Conservation (phyloP, 257 asterid genomes). For the Verbascum thapsus region DNA sequence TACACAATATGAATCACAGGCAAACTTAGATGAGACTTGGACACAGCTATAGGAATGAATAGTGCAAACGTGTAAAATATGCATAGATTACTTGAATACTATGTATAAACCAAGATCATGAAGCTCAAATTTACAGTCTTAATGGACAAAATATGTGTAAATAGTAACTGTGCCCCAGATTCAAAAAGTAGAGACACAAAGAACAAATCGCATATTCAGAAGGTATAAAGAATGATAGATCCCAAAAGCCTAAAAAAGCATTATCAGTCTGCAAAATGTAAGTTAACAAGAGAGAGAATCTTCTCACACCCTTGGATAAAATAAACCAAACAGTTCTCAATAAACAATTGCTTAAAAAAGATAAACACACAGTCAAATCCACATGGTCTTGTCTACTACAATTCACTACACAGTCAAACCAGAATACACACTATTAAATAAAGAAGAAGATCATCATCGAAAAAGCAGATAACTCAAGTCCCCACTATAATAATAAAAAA, state of each 20-base stretch:
- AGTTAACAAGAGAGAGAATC: not conserved
- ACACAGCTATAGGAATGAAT: not conserved
- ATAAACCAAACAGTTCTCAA: not conserved
- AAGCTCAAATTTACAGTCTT: not conserved
- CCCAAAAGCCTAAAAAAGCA: not conserved
- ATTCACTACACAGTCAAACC: not conserved
- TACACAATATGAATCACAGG: conserved; percentile 1
- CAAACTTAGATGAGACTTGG: not conserved
- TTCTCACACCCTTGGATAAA: not conserved
- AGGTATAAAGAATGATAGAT: not conserved
- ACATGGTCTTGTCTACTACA: not conserved
- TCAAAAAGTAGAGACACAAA: not conserved
- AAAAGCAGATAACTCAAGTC: too few relatives aligned
- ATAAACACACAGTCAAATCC: not conserved
- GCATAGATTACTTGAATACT: too few relatives aligned
- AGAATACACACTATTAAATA: not conserved
- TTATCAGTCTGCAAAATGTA: not conserved
- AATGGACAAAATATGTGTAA: not conserved
- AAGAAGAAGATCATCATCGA: too few relatives aligned
- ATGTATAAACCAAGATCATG: not conserved
- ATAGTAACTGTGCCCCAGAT: conserved; percentile 1
- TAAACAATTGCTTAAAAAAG: conserved; percentile 14
- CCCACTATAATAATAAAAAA: too few relatives aligned
- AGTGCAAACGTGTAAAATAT: not conserved
- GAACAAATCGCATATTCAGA: not conserved